Base-by-base conservation (phyloP, 371 early-diverging fungal species). In the Massospora cicadina region DNA sequence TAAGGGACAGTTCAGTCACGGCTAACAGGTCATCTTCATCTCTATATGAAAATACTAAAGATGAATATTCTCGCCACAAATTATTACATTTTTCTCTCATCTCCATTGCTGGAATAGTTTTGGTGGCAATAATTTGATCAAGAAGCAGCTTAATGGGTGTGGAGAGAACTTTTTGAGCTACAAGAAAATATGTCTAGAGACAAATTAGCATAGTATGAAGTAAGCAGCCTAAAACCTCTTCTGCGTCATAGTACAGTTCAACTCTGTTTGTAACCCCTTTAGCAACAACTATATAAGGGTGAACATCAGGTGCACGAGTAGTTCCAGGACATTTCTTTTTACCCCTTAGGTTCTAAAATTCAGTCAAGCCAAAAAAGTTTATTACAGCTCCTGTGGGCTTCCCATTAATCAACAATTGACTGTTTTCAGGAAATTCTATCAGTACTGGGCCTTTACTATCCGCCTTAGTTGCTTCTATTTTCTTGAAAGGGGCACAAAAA, bases 281-380 rank as follows among this genome's bases (percentile, higher is more conserved):
- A 25, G 27, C 29, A 23, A 54, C 29, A 12, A 54, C 54, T 17
- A 33, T 21, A 25, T 23, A 26, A 17, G 54, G 24, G 27, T 13
- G n/a, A 7, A 63, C 27, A 43, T 63, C 63, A 25, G 63, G 63
- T 2, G 63, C 33, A 21, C 23, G 21, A 2, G 55, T 54, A 54
- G 63, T 54, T 17, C 55, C 63, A 54, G 63, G 54, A 26, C 30
- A 12, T 23, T 17, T 17, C n/a, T 54, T 63, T 7, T 28, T 54
- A 2, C 55, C 55, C 25, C 27, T 54, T 33, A 63, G 31, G 28
- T 24, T 24, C 17, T 30, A 31, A 17, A 26, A 3, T 10, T 28
- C 32, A 17, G 32, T 12, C 10, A 60, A 21, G 7, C 2, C 21
- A 27, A 30, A 60, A 27, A 21, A 24, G 17, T 17, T 24, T 21